Conservation (phyloP, 1,284 basidiomycete genomes). For the Moesziomyces sp. region DNA sequence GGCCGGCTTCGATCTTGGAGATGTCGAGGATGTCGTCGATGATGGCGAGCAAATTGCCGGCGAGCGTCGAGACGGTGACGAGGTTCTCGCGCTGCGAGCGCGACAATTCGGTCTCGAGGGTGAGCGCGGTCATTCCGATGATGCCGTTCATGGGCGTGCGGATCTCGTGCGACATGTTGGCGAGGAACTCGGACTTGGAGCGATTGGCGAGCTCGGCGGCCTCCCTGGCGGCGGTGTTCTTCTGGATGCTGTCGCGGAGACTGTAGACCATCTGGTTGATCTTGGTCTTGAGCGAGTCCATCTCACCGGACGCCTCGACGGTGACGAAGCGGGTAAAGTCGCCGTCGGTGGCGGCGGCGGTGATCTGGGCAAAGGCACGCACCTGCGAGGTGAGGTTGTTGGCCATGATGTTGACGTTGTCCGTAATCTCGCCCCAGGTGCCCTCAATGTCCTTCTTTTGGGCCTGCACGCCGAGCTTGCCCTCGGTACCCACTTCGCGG, state of each 20-base stretch:
- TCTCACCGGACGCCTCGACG: slow-evolving; percentile 96
- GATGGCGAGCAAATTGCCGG: slow-evolving; percentile 90
- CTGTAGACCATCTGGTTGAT: slow-evolving; percentile 99
- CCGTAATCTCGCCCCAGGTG: slow-evolving; percentile 99
- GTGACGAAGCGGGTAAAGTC: slow-evolving; percentile 99
- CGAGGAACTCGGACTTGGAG: slow-evolving; percentile 90
- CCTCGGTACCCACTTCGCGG: slow-evolving; percentile 92
- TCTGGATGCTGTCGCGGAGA: slow-evolving; percentile 95
- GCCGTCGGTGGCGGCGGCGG: slow-evolving; percentile 97
- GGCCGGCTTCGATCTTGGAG: slow-evolving; percentile 80
- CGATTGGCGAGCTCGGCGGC: slow-evolving; percentile 92
- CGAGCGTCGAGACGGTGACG: slow-evolving; percentile 93
- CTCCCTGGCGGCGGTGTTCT: slow-evolving; percentile 97
- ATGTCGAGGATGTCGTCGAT: slow-evolving; percentile 73
- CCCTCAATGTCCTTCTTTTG: slow-evolving; percentile 97
- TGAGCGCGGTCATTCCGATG: slow-evolving; percentile 98
- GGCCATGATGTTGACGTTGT: slow-evolving; percentile 70
- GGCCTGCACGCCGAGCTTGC: slow-evolving; percentile 95
- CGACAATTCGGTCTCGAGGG: slow-evolving; percentile 90
- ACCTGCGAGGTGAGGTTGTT: slow-evolving; percentile 98
- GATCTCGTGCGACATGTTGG: slow-evolving; percentile 68
- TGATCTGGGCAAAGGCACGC: slow-evolving; percentile 98
- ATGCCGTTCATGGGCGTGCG: slow-evolving; percentile 74
- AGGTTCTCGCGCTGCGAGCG: slow-evolving; percentile 92
- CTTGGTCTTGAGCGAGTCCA: slow-evolving; percentile 99